Base-by-base conservation (phyloP, 345 rosid species). In the Gossypium mustelinum region DNA sequence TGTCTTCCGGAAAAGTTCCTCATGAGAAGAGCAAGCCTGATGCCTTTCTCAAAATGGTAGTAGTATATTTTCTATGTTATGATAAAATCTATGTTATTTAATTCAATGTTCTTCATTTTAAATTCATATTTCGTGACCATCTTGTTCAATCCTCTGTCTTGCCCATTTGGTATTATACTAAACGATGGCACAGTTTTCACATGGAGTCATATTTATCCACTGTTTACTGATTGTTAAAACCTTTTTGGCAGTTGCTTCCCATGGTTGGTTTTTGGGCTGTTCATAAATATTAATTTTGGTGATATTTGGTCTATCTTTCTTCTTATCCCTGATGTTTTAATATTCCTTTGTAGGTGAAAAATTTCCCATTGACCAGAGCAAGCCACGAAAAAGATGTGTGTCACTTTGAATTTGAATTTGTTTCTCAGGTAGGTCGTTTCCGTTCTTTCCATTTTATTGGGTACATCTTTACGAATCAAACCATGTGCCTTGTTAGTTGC, bases 1-100 rank as follows among this genome's bases (percentile, higher is more conserved):
- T 93, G 97, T 88, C 81, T 73, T 86, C 92, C 6, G 89, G 82
- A 79, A 93, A 84, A 78, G 79, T 86, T 65, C 81, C 86, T 62
- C 81, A 79, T 80, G 83, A 80, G 70, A 85, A 80, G 82, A 81
- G 65, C 70, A 84, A 81, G 81, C 93, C 97, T 52, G 89, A 86
- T 75, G 82, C 97, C 85, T 93, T 91, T 86, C 93, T 95, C 58
- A 87, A 83, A 85, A 89, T 94, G 99, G 99, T 94, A 86, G 68
- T 43, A 0, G 50, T 68, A 56, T 75, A 72, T 63, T 41, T 56
- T 25, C 57, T 20, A 11, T 12, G 22, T 5, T 24, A 3, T 16
- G 13, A 11, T 25, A 50, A 12, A 50, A 68, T 4, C 20, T 68
- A 13, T 24, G 43, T 13, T 24, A 48, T 48, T 25, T 68, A 16